Evolutionary conservation across 495 filamentous ascomycete species (phyloP).

Genomic region (Aspergillus taichungensis): DNA sequence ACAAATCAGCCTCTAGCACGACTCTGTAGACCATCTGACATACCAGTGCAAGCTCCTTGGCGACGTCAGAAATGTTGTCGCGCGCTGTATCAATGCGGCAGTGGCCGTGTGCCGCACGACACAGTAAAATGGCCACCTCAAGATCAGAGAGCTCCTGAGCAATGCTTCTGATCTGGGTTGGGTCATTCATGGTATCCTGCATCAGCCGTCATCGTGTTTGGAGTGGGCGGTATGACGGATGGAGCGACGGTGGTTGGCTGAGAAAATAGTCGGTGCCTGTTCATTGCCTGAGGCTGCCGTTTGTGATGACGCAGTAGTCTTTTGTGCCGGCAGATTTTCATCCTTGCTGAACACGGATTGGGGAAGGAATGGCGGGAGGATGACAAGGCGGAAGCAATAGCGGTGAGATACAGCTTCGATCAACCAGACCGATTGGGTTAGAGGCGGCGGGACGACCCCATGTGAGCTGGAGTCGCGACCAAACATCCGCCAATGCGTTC

Average conservation of each 20-base stretch:
- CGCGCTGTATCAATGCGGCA: constrained; percentile 73
- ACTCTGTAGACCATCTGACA: constrained; percentile 10
- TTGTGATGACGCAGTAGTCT: no score
- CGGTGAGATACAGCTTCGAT: not conserved
- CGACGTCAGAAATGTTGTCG: constrained; percentile 51
- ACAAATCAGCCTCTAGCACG: not conserved
- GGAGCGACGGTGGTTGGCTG: no score
- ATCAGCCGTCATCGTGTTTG: not conserved
- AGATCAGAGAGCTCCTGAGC: constrained; percentile 74
- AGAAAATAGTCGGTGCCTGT: no score
- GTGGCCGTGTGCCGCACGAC: constrained; percentile 70
- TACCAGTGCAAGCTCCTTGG: constrained; percentile 66
- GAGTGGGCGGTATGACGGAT: no score
- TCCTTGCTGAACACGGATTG: not conserved
- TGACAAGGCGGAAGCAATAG: not conserved
- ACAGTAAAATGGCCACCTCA: constrained; percentile 78
- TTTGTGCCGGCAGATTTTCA: no score
- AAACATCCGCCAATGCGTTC: not conserved
- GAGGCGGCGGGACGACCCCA: constrained; percentile 1
- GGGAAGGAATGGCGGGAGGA: not conserved
- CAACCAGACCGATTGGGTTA: constrained; percentile 10
- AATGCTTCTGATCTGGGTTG: constrained; percentile 41
- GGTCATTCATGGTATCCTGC: constrained; percentile 45
- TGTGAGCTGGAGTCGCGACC: constrained; percentile 8
- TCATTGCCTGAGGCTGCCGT: no score